Base-by-base conservation (phyloP, 2,329 filamentous ascomycete species). In the Nothopassalora personata region DNA sequence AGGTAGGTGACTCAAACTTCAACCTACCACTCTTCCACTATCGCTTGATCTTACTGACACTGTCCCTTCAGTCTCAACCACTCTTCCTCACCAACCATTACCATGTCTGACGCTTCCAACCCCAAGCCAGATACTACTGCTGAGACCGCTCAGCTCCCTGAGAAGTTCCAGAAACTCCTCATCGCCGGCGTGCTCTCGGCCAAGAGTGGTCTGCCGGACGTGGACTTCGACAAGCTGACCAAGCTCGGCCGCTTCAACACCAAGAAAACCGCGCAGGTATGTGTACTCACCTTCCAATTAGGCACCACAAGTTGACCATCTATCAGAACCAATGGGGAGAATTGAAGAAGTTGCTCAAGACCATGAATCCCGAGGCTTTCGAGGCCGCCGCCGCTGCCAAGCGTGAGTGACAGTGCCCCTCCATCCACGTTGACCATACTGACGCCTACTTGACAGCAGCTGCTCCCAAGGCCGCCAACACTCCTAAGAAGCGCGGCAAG, bases 331-430 rank as follows among this genome's bases (percentile, higher is more conserved):
- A 64, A n/a, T 74, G 72, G 72, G 69, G 64, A 51, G 56, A 54
- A 3, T 66, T 73, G 60, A 73, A 72, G 67, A 70, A 69, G 65
- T 72, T 73, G 66, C 57, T 74, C 47, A 50, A 53, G 13, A 18
- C 52, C 7, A 19, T 66, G 19, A 58, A 53, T 34, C 57, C 66
- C 13, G 58, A 58, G 27, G 58, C 27, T 23, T 63, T 50, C 18
- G 57, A 28, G 31, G 64, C 61, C 31, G 64, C 57, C 18, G 69
- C 62, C 49, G 55, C 59, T 48, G 51, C 23, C 23, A 52, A 52
- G 33, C 52, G 39, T 50, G 45, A 43, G 51, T 55, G 10, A 45
- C 7, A 27, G 4, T 6, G 51, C 19, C 4, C n/a, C 13, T n/a
- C 10, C 8, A 30, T 31, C 18, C 19, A 47, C 46, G 52, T 18